Evolutionary conservation across 106 monocot genomes (phyloP).

Genomic region (Gastrodia elata): DNA sequence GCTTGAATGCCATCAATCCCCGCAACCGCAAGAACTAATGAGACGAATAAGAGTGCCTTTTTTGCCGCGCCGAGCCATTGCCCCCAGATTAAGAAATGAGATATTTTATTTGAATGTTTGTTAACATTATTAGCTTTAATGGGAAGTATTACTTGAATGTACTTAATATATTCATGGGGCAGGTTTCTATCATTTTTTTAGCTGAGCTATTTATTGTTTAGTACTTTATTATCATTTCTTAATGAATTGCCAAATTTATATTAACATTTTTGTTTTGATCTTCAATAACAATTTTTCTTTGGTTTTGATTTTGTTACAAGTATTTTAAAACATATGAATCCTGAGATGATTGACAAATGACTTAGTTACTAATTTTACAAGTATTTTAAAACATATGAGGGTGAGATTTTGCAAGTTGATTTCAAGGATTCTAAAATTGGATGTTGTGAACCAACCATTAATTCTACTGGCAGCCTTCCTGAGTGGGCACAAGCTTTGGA

Average conservation of each 20-base stretch:
- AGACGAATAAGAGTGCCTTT: no score
- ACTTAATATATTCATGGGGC: not conserved
- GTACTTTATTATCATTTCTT: not conserved
- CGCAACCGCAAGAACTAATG: no score
- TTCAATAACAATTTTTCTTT: not conserved
- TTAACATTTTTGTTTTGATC: not conserved
- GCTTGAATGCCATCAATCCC: no score
- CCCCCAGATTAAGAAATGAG: no score
- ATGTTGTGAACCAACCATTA: constrained; percentile 19
- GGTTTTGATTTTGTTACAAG: not conserved
- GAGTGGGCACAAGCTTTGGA: constrained; percentile 82
- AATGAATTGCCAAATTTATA: not conserved
- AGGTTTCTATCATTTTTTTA: not conserved
- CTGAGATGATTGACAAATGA: not conserved
- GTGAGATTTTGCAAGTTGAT: constrained; percentile 33
- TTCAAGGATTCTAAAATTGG: constrained; percentile 36
- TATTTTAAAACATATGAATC: not conserved
- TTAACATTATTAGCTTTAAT: constrained; percentile 1
- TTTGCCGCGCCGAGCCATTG: no score
- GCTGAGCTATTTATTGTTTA: not conserved
- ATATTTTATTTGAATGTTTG: no score
- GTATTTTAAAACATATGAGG: constrained; percentile 28
- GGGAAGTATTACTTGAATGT: not conserved
- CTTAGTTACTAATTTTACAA: constrained; percentile 23
- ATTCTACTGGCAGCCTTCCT: constrained; percentile 37